These are phyloP conservation scores for Nemophila menziesii DNA, from an alignment of 257 asterid species.

Conservation along the genomic window DNA sequence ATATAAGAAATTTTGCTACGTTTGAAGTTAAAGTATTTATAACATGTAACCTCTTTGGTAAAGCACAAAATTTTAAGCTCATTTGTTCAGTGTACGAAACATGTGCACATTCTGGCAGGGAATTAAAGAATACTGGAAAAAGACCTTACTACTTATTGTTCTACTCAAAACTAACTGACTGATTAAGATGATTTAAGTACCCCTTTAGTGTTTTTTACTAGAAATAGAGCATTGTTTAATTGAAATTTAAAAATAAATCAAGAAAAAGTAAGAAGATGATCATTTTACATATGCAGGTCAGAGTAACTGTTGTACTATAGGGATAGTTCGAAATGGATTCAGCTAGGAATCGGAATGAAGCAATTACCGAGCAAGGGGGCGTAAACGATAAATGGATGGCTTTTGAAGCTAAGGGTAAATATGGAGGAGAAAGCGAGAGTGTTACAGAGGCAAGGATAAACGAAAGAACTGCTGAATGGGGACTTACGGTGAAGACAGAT, in stretches of 20 bases:
- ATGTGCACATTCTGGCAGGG: neutral
- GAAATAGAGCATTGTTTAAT: neutral
- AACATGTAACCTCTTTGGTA: neutral
- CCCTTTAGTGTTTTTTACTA: neutral
- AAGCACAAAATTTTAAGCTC: neutral
- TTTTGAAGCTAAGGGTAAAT: constrained; percentile 20
- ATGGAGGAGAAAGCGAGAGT: constrained; percentile 6
- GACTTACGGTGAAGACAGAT: constrained; percentile 54
- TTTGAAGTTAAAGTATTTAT: no score
- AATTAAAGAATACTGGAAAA: neutral
- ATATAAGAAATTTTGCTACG: no score
- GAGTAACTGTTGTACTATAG: constrained; percentile 7
- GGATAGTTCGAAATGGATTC: constrained; percentile 10
- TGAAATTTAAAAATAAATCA: neutral
- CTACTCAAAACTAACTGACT: no score
- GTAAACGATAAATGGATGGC: constrained; percentile 63
- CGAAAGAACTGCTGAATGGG: constrained; percentile 81
- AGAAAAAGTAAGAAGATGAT: neutral
- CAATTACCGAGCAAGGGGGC: constrained; percentile 6
- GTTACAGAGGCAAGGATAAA: constrained; percentile 30
- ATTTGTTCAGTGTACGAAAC: neutral
- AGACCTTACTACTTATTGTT: neutral
- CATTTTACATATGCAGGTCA: constrained; percentile 6
- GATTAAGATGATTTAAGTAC: neutral
- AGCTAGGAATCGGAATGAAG: constrained; percentile 15